Base-by-base conservation (phyloP, 208 protist species). In the Trypanosoma vivax region DNA sequence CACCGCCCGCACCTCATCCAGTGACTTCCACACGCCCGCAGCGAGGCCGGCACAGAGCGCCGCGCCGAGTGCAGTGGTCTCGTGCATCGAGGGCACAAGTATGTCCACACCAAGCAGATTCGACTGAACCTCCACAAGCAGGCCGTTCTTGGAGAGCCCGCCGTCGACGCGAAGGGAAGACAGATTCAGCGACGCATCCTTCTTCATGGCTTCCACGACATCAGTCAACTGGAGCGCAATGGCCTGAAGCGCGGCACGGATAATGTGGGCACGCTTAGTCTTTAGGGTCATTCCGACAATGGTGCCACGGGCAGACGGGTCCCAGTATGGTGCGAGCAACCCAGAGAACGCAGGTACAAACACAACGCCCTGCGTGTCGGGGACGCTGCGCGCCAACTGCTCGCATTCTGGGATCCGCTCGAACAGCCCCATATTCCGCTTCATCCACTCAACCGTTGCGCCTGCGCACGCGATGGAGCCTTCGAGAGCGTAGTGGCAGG, bases 321-420 rank as follows among this genome's bases (percentile, higher is more conserved):
- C 64, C 98, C 98, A 99, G 60, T 97, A 83, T 3, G 98, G 98
- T 10, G 96, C 93, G 14, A 99, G 90, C 1, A 99, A 77, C 9
- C 98, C 98, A 3, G 79, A 82, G 53, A 99, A 99, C 14, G 97
- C 96, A 2, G 98, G 97, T 2, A 99, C 97, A 70, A 99, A 98
- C 43, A 96, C 87, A 42, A 98, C 76, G 37, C 87, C 90, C 28
- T 83, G 82, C 11, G 80, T 85, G 49, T 75, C 61, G 25, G 13
- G 13, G 6, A 92, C 84, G 27, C 55, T 69, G 7, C 69, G 56
- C 14, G 64, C 74, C 4, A 93, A 42, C 7, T 35, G 43, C 14
- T 91, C 90, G 19, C 90, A 65, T 35, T 98, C 81, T 2, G 25
- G 16, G 2, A 78, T 59, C 21, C 70, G 48, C 0, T 48, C 28